phyloP scores from a whole-genome alignment of 257 asterid genomes.

The Solanum chmielewskii region DNA sequence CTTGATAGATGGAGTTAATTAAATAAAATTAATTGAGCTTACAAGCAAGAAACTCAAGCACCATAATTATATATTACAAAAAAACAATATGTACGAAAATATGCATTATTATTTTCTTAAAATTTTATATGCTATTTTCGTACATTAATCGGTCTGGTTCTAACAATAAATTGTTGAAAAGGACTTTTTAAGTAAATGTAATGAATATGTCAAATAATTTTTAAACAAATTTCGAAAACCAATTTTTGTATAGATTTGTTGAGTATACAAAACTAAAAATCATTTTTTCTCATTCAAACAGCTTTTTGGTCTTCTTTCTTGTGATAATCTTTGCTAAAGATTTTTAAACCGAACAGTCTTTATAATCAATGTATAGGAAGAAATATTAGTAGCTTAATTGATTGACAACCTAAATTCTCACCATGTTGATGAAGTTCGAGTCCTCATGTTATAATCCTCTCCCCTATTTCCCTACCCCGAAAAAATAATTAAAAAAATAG shows the following conservation, averaged over 20 bases:
- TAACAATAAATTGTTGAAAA: neutral
- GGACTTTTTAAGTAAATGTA: neutral
- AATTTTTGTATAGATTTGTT: too few species aligned
- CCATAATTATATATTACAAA: neutral
- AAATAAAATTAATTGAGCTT: neutral
- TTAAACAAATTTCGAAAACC: too few species aligned
- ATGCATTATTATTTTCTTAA: neutral
- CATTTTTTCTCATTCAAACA: neutral
- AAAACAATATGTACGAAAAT: neutral
- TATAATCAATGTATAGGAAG: neutral
- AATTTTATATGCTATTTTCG: neutral
- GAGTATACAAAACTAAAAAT: neutral
- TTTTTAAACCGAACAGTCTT: neutral
- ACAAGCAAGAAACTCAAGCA: neutral
- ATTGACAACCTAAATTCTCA: neutral
- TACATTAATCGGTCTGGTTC: neutral
- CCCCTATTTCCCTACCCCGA: too few species aligned
- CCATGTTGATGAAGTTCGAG: too few species aligned
- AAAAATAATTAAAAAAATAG: too few species aligned
- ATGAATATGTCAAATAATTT: too few species aligned
- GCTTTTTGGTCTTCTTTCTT: neutral
- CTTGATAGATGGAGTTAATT: neutral
- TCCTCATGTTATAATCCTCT: too few species aligned
- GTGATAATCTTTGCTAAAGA: neutral
- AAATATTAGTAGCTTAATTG: too few species aligned